A percentile compares a stretch with the other conserved stretches of the same genome.
Conservation (phyloP, 164 flowering plant species). For the Protea cynaroides region DNA sequence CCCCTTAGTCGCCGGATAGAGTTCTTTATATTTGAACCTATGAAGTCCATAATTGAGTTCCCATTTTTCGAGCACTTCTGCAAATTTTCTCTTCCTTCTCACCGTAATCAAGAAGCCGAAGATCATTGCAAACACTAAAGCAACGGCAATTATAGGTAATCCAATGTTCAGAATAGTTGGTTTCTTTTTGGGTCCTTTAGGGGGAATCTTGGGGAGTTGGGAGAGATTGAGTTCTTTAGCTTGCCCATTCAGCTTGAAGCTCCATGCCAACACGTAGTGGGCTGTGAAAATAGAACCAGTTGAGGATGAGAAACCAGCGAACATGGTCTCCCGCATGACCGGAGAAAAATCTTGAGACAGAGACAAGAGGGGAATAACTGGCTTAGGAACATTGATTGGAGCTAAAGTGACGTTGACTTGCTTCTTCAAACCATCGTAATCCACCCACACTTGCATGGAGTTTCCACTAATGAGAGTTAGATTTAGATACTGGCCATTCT, state of each 20-base stretch:
- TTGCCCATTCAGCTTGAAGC: constrained; percentile 23
- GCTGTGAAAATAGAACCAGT: constrained; percentile 8
- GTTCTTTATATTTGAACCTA: constrained; percentile 25
- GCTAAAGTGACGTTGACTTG: neutral
- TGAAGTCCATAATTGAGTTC: constrained; percentile 27
- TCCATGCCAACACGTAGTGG: constrained; percentile 17
- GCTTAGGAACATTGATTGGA: constrained; percentile 15
- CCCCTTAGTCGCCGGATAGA: constrained; percentile 26
- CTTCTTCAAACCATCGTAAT: too few relatives aligned
- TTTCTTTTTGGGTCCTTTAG: too few relatives aligned
- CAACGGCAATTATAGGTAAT: too few relatives aligned
- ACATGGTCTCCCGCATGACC: neutral
- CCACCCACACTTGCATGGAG: too few relatives aligned
- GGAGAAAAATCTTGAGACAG: constrained; percentile 1
- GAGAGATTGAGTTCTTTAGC: constrained; percentile 28
- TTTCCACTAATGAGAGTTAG: constrained; percentile 20
- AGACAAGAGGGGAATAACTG: constrained; percentile 6
- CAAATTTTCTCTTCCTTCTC: too few relatives aligned
- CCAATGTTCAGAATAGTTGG: too few relatives aligned
- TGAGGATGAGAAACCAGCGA: neutral
- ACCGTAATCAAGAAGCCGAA: too few relatives aligned
- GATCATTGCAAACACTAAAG: too few relatives aligned
- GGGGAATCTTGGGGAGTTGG: constrained; percentile 10
- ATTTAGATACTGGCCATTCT: constrained; percentile 1
- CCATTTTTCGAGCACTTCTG: constrained; percentile 26